Percentiles rank a stretch among this genome's conserved stretches.
Evolutionary conservation across 805 yeast species (phyloP).

Genomic region (Schizosaccharomyces lindneri): DNA sequence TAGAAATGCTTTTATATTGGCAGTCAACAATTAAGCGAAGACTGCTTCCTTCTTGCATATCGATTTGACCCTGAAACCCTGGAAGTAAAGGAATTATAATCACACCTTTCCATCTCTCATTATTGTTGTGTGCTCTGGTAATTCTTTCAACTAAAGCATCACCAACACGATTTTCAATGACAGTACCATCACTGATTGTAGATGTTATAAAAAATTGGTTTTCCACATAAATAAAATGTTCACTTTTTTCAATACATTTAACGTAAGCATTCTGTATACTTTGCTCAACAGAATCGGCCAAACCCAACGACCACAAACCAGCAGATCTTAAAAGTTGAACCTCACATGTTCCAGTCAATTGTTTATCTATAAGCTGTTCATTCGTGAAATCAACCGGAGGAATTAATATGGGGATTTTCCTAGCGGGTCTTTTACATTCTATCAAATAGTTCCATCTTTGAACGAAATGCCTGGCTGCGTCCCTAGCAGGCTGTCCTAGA

Average conservation of each 20-base stretch:
- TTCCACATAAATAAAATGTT: constrained; percentile 81
- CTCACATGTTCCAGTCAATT: constrained; percentile 49
- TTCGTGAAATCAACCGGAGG: constrained; percentile 77
- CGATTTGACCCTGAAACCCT: constrained; percentile 84
- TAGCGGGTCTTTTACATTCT: constrained; percentile 81
- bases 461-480: constrained; percentile 75
- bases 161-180: constrained; percentile 69
- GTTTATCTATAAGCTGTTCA: constrained; percentile 36
- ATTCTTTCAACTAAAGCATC: constrained; percentile 95
- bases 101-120: constrained; percentile 67
- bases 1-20: constrained; percentile 75
- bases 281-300: constrained; percentile 46
- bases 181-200: constrained; percentile 62
- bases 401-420: constrained; percentile 71
- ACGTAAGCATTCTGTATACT: constrained; percentile 70
- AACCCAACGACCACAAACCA: constrained; percentile 78
- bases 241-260: constrained; percentile 70
- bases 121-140: constrained; percentile 58
- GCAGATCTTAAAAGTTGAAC: constrained; percentile 74
- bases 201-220: constrained; percentile 87
- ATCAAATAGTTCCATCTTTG: constrained; percentile 91
- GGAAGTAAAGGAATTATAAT: constrained; percentile 91
- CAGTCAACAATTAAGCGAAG: constrained; percentile 91
- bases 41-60: constrained; percentile 80
- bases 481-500: constrained; percentile 84